Percentiles rank a stretch among this genome's conserved stretches.
Conservation (phyloP, 2,329 filamentous ascomycete genomes). For the Paracoccidioides brasiliensis region DNA sequence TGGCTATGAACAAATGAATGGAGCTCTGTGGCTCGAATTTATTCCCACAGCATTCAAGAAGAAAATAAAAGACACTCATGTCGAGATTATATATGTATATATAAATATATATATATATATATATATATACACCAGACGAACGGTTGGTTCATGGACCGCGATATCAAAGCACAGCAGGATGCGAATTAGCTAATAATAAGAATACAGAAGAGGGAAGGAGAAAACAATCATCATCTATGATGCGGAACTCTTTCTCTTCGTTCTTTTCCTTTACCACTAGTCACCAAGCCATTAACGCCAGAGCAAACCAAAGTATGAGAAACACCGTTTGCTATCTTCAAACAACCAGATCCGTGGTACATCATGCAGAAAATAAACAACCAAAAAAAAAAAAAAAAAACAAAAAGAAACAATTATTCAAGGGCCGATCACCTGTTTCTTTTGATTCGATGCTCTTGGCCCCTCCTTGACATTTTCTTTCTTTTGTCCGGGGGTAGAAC, state of each 20-base stretch:
- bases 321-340: conserved; percentile 3
- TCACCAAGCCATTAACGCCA: neutral
- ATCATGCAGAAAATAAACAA: neutral
- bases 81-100: neutral
- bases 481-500: conserved; percentile 35
- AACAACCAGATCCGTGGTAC: neutral
- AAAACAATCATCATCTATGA: neutral
- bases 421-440: conserved; percentile 13
- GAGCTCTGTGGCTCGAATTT: too few relatives aligned
- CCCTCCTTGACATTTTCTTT: conserved; percentile 36
- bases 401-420: neutral
- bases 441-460: conserved; percentile 34
- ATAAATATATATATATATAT: neutral
- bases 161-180: neutral
- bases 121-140: neutral
- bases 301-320: neutral
- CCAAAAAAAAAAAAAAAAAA: conserved; percentile 1
- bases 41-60: neutral
- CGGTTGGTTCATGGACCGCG: neutral
- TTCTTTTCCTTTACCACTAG: neutral
- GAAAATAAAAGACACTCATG: neutral
- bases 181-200: neutral
- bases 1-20: too few relatives aligned
- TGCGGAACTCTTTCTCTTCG: neutral
- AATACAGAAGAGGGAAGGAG: neutral